These are phyloP conservation scores for Alopecurus myosuroides DNA, from an alignment of 176 grass and related monocot genomes.

Conservation along the genomic window DNA sequence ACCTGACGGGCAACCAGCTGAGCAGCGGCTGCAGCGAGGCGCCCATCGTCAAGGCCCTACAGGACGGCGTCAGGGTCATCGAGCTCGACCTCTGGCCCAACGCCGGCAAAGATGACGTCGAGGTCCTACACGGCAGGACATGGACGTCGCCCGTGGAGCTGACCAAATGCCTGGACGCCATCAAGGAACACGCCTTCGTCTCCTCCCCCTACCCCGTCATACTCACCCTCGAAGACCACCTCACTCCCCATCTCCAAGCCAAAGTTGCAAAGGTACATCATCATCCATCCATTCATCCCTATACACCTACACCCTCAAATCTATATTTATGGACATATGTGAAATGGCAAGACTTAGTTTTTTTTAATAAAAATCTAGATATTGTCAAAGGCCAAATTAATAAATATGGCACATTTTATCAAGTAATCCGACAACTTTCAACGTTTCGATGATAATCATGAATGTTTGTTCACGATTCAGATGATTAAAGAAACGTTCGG, in stretches of 20 bases:
- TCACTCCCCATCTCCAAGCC: slow-evolving; percentile 59
- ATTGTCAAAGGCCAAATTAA: too few relatives aligned
- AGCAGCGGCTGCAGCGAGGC: slow-evolving; percentile 72
- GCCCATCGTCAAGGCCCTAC: slow-evolving; percentile 70
- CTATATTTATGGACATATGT: too few relatives aligned
- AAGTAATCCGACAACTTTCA: too few relatives aligned
- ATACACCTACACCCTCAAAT: too few relatives aligned
- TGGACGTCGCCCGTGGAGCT: slow-evolving; percentile 66
- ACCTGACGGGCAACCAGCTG: slow-evolving; percentile 90
- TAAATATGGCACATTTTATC: too few relatives aligned
- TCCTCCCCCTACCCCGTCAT: slow-evolving; percentile 75
- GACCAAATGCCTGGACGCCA: slow-evolving; percentile 49
- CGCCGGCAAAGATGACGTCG: slow-evolving; percentile 41
- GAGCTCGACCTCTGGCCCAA: slow-evolving; percentile 96
- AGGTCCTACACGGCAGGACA: slow-evolving; percentile 81
- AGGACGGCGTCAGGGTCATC: slow-evolving; percentile 69
- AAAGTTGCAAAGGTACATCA: slow-evolving; percentile 73
- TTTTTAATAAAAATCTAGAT: too few relatives aligned
- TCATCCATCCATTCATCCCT: too few relatives aligned
- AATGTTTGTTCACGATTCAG: slow-evolving; percentile 10
- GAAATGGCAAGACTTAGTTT: too few relatives aligned
- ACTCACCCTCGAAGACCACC: slow-evolving; percentile 90
- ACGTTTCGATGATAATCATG: not conserved
- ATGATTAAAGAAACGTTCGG: slow-evolving; percentile 67
- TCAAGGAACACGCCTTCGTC: slow-evolving; percentile 67